phyloP scores from a whole-genome alignment of 768 basidiomycete species.

The Hortiboletus campestris region DNA sequence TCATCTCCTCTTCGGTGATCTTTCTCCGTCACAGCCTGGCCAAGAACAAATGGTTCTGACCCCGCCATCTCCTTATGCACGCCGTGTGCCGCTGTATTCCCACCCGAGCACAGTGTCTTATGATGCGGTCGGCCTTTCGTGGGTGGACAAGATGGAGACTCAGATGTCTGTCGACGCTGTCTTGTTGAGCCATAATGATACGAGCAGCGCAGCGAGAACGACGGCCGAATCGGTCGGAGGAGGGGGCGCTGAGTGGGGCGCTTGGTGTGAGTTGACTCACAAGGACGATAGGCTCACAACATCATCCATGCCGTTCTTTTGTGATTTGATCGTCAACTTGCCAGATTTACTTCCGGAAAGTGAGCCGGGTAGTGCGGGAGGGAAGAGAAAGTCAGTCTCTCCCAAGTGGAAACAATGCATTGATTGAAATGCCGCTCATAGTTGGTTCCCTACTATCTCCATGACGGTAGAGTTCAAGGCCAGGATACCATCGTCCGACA shows the following conservation, averaged over 20 bases:
- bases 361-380: conserved; percentile 34
- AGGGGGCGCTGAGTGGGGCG: conserved; percentile 56
- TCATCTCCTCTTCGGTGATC: conserved; percentile 57
- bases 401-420: neutral
- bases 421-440: conserved; percentile 18
- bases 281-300: conserved; percentile 46
- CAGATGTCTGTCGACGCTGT: conserved; percentile 41
- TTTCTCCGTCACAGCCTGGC: conserved; percentile 32
- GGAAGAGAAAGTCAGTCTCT: conserved; percentile 13
- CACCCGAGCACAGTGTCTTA: conserved; percentile 46
- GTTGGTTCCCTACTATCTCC: conserved; percentile 65
- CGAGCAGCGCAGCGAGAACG: conserved; percentile 38
- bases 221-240: conserved; percentile 44
- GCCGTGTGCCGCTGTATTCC: conserved; percentile 52
- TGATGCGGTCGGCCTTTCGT: conserved; percentile 26
- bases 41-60: conserved; percentile 28
- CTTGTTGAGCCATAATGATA: conserved; percentile 39
- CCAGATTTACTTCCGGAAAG: conserved; percentile 47
- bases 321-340: conserved; percentile 49
- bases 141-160: conserved; percentile 37
- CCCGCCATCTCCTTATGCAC: conserved; percentile 57
- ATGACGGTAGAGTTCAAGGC: conserved; percentile 63
- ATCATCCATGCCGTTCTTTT: conserved; percentile 53
- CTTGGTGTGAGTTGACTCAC: conserved; percentile 49
- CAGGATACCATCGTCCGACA: conserved; percentile 46